A percentile compares a stretch with the other conserved stretches of the same genome.
phyloP scores from a whole-genome alignment of 1,139 yeast species.

The Geotrichum phurueaensis region DNA sequence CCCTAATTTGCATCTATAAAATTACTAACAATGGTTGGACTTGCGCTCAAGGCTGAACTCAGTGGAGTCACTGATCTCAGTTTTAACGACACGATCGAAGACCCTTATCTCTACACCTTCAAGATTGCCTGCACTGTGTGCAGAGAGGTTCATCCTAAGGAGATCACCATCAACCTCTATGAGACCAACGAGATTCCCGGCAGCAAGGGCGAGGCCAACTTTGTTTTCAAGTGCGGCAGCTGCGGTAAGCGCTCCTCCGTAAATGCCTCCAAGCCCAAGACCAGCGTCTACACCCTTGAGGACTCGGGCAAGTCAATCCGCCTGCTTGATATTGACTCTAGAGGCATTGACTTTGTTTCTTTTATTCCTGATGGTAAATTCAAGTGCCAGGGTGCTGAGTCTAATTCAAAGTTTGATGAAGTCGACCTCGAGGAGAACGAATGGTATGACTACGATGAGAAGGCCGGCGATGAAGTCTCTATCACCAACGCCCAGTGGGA shows the following conservation, averaged over 20 bases:
- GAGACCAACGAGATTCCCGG: conserved; percentile 57
- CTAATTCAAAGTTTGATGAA: conserved; percentile 50
- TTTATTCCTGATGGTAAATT: conserved; percentile 64
- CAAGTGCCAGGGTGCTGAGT: conserved; percentile 51
- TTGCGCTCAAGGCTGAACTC: conserved; percentile 56
- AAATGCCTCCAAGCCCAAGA: conserved; percentile 3
- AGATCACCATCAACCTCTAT: conserved; percentile 62
- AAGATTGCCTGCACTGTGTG: conserved; percentile 68
- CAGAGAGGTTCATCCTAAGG: conserved; percentile 69
- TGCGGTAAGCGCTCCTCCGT: conserved; percentile 51
- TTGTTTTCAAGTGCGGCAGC: conserved; percentile 67
- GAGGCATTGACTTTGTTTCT: conserved; percentile 72
- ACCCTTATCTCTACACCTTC: conserved; percentile 72
- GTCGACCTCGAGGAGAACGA: conserved; percentile 76
- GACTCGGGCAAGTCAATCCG: conserved; percentile 35
- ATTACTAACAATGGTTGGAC: conserved; percentile 36
- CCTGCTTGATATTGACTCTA: conserved; percentile 67
- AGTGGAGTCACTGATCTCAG: conserved; percentile 57
- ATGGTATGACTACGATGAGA: conserved; percentile 94
- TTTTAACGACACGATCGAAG: conserved; percentile 54
- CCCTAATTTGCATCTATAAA: conserved; percentile 1
- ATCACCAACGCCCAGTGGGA: conserved; percentile 68
- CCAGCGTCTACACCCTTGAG: conserved; percentile 33
- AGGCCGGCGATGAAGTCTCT: conserved; percentile 73
- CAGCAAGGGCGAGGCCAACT: conserved; percentile 78